Evolutionary conservation across 1,284 basidiomycete genomes (phyloP), one percentile per base, ranked within the genome.

Genomic region (Somion occarium): DNA sequence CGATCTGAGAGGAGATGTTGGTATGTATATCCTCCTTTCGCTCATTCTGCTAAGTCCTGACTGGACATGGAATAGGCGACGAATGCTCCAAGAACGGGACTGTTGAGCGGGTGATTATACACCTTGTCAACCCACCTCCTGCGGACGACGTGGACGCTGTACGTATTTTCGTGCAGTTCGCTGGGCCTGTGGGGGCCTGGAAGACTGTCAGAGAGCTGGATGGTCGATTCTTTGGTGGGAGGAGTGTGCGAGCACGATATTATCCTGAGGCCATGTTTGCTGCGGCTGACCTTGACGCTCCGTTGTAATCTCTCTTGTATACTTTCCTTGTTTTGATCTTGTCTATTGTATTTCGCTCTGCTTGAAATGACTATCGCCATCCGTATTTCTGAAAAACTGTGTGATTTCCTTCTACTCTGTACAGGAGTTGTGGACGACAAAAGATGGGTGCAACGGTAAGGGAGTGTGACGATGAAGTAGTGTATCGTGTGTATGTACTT

Each of bases 121-220:
- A 97, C 60, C 72, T 83, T 27, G 80, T 90, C 38, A 73, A 84
- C 44, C 87, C 89, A 1, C 70, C 78, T 2, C 79, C 85, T 0
- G 57, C 66, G 2, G 73, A 82, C 46, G 71, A 78, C 1, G 80
- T 82, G 9, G 85, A 91, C 25, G 80, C 83, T 0, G 83, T 94
- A 5, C 82, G 91, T 41, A 85, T 95, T 44, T 95, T 93, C 65
- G 85, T 94, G 5, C 72, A 88, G 44, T 96, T 94, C 61, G 82
- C 82, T 0, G 94, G 94, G 1, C 88, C 93, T 7, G 93, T 82
- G 0, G 95, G 92, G 5, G 95, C 94, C 2, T 98, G 93, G 91
- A 92, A 93, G 67, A 93, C 92, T 0, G 89, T 93, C 1, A 82
- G 88, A 44, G 91, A 93, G 64, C 78, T 98, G 53, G 92, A 97